Evolutionary conservation across 257 asterid species (phyloP), one percentile per base, ranked within the genome.

Genomic region (Avicennia marina): DNA sequence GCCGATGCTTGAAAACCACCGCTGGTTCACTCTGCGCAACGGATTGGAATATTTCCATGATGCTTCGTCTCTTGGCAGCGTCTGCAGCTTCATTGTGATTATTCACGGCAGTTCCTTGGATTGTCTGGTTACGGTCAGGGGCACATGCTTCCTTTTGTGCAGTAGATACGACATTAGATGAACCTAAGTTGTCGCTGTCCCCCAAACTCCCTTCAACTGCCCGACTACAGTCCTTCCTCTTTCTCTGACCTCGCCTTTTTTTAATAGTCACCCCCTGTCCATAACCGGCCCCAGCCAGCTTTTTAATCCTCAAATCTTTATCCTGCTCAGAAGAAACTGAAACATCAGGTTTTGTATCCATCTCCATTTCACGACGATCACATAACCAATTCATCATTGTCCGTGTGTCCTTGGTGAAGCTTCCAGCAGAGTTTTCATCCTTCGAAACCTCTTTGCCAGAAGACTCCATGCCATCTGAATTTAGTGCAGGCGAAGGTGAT

Each of bases 201-300:
- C 74, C 78, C 22, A 73, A 46, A 40, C 94, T 82, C 55, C 67
- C 81, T 56, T 87, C 96, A 59, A 70, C 71, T 54, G 64, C 77
- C 68, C 32, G 62, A 58, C 40, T 66, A 38, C 81, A 64, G 46
- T 70, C 79, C 69, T 78, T 91, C 72, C 96, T 79, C 72, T 65
- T 85, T 65, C 96, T 79, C 65, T 71, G 81, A 1, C 96, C 90
- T 51, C 98, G 74, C 73, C 77, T 83, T 70, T 77, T 91, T 72
- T 77, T 80, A n/a, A 72, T 52, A 56, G 86, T 67, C 58, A 78
- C 82, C 24, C 76, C 78, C 5, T 32, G 59, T 41, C 62, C 73
- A 56, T 64, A 68, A 40, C 50, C 56, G 15, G 58, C 31, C 50
- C 67, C 83, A 1, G 74, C 53, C 15, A 64, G 33, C 61, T 62